Conservation (phyloP, 2,329 filamentous ascomycete species). For the Nemania bipapillata region DNA sequence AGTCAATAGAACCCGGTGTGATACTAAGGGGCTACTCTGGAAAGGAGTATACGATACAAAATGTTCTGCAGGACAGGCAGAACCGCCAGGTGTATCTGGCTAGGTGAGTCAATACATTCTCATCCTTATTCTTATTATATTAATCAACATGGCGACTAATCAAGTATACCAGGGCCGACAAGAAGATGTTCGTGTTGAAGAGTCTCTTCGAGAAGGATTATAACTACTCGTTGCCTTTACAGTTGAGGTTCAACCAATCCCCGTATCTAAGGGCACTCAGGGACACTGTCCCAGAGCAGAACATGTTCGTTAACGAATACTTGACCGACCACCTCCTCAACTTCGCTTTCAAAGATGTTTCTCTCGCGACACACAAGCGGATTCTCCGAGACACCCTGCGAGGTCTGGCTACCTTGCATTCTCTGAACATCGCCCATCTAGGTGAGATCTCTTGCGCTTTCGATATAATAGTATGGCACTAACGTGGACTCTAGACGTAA, state of each 20-base stretch:
- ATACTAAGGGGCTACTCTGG: slow-evolving; percentile 50
- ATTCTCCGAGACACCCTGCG: slow-evolving; percentile 57
- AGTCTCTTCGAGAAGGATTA: slow-evolving; percentile 51
- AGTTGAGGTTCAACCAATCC: slow-evolving; percentile 49
- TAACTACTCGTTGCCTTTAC: slow-evolving; percentile 51
- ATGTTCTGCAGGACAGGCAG: slow-evolving; percentile 52
- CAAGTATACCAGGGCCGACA: slow-evolving; percentile 42
- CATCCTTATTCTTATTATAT: too few relatives aligned
- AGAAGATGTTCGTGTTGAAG: slow-evolving; percentile 52
- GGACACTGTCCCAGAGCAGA: slow-evolving; percentile 58
- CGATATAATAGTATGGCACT: neutral
- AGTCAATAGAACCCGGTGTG: slow-evolving; percentile 46
- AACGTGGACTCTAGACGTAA: slow-evolving; percentile 52
- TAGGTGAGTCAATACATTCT: slow-evolving; percentile 43
- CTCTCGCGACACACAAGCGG: slow-evolving; percentile 53
- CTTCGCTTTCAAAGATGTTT: slow-evolving; percentile 56
- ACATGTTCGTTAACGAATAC: slow-evolving; percentile 60
- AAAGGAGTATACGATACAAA: slow-evolving; percentile 50
- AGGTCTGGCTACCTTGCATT: slow-evolving; percentile 54
- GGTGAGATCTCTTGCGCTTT: slow-evolving; percentile 43
- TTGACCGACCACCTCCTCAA: slow-evolving; percentile 57
- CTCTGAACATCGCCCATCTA: slow-evolving; percentile 54
- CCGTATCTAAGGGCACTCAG: slow-evolving; percentile 54
- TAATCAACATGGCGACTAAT: slow-evolving; percentile 3
- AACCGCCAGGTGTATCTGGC: slow-evolving; percentile 52